Conservation (phyloP, 768 basidiomycete genomes). For the Tephrocybe sp. region DNA sequence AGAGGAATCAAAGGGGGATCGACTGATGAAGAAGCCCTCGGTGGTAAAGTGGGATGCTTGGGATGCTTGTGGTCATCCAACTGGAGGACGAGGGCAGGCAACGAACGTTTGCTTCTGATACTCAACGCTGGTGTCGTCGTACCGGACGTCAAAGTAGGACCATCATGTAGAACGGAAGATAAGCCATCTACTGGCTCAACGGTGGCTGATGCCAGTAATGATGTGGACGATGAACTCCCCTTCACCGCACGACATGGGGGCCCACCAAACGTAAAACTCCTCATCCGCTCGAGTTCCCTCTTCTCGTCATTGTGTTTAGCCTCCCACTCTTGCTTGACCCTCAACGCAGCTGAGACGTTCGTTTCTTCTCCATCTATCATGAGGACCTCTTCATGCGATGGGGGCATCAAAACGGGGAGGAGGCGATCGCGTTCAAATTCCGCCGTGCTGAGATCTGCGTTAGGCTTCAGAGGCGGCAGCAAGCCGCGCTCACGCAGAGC, state of each 20-base stretch:
- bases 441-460: conserved; percentile 41
- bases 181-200: neutral
- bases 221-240: neutral
- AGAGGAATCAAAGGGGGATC: conserved; percentile 16
- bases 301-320: conserved; percentile 33
- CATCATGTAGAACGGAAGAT: neutral
- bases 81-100: neutral
- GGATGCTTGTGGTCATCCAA: neutral
- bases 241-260: conserved; percentile 3
- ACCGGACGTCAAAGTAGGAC: neutral
- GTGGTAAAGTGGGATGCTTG: neutral
- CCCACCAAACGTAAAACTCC: conserved; percentile 35
- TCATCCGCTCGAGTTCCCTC: conserved; percentile 27
- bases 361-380: conserved; percentile 11
- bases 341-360: conserved; percentile 46
- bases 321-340: conserved; percentile 56
- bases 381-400: conserved; percentile 13
- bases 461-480: conserved; percentile 45
- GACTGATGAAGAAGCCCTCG: neutral
- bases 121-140: neutral
- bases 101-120: neutral
- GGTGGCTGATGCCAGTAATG: conserved; percentile 8
- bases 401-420: conserved; percentile 33
- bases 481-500: conserved; percentile 63
- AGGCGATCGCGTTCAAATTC: conserved; percentile 36